These are phyloP conservation scores for Torrubiellomyces zombiae DNA, from an alignment of 2,329 filamentous ascomycete genomes.

Conservation along the genomic window DNA sequence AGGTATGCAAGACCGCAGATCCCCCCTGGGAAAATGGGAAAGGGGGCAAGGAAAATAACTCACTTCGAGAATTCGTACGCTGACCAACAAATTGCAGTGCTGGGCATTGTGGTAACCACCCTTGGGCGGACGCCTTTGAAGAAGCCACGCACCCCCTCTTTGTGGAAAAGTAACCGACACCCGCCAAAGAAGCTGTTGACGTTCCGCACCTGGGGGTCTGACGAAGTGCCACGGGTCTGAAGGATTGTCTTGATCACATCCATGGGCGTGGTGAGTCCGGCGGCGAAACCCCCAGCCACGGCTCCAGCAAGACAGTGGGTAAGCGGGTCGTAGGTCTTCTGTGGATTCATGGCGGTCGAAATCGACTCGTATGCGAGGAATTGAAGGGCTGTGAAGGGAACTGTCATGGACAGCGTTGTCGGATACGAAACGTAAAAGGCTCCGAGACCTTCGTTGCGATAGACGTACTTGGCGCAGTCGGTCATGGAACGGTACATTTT, in stretches of 20 bases:
- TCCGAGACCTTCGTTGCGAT: conserved; percentile 68
- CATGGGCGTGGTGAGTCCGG: conserved; percentile 85
- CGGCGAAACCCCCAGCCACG: conserved; percentile 81
- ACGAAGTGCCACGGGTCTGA: conserved; percentile 76
- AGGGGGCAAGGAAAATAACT: conserved; percentile 12
- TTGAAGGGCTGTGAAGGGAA: conserved; percentile 91
- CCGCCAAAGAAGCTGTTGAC: conserved; percentile 70
- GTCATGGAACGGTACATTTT: conserved; percentile 68
- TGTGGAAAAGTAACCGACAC: conserved; percentile 62
- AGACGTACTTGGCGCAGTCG: conserved; percentile 79
- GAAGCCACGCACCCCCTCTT: conserved; percentile 76
- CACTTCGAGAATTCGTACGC: conserved; percentile 55
- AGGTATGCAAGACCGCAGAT: too few relatives aligned
- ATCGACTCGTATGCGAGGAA: conserved; percentile 97
- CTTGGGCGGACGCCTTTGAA: conserved; percentile 84
- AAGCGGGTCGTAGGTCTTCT: conserved; percentile 72
- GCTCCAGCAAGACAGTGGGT: conserved; percentile 90
- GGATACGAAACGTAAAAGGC: conserved; percentile 98
- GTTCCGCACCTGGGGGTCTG: conserved; percentile 65
- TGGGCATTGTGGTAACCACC: conserved; percentile 93
- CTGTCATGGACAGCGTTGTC: conserved; percentile 94
- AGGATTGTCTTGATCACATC: conserved; percentile 97
- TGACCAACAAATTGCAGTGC: conserved; percentile 98
- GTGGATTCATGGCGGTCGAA: conserved; percentile 82
- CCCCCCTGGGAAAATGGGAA: too few relatives aligned